phyloP scores from a whole-genome alignment of 2,329 filamentous ascomycete genomes.

The Colletotrichum lindemuthianum region DNA sequence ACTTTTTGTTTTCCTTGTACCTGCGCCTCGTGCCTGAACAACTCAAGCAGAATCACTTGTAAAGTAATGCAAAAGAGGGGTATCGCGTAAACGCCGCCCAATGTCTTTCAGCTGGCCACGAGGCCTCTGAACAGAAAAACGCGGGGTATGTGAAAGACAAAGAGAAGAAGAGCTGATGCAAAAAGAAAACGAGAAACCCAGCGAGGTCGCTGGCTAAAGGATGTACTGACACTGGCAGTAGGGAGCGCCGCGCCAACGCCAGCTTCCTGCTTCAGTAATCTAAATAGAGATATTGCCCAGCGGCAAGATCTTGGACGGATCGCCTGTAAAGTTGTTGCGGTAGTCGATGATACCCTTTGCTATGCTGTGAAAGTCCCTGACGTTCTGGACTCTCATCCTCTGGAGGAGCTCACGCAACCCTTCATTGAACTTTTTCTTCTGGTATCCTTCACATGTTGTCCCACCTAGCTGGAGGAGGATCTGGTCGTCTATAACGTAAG shows the following conservation, averaged over 20 bases:
- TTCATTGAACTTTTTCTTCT: conserved; percentile 69
- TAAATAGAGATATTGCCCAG: conserved; percentile 59
- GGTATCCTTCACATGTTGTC: conserved; percentile 69
- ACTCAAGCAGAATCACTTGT: conserved; percentile 32
- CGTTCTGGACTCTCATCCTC: conserved; percentile 66
- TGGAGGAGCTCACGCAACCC: conserved; percentile 71
- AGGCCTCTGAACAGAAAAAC: conserved; percentile 6
- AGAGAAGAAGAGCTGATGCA: conserved; percentile 29
- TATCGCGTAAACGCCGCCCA: conserved; percentile 32
- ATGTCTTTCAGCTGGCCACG: conserved; percentile 13
- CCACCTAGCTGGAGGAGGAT: conserved; percentile 78
- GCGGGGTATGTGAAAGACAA: conserved; percentile 28
- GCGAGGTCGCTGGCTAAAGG: background rate
- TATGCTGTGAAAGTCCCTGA: conserved; percentile 74
- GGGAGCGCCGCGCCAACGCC: conserved; percentile 6
- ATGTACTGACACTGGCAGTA: conserved; percentile 9
- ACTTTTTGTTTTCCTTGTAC: conserved; percentile 34
- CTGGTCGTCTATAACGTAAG: conserved; percentile 70
- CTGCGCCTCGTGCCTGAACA: conserved; percentile 25
- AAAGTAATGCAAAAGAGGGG: conserved; percentile 34
- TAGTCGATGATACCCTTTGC: conserved; percentile 74
- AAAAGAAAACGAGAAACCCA: conserved; percentile 3
- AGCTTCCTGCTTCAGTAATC: conserved; percentile 29
- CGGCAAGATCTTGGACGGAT: conserved; percentile 70
- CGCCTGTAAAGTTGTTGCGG: conserved; percentile 71